A percentile compares a stretch with the other conserved stretches of the same genome.
These are phyloP conservation scores for Tetracladium marchalianum DNA, from an alignment of 495 filamentous ascomycete species.

Conservation along the genomic window DNA sequence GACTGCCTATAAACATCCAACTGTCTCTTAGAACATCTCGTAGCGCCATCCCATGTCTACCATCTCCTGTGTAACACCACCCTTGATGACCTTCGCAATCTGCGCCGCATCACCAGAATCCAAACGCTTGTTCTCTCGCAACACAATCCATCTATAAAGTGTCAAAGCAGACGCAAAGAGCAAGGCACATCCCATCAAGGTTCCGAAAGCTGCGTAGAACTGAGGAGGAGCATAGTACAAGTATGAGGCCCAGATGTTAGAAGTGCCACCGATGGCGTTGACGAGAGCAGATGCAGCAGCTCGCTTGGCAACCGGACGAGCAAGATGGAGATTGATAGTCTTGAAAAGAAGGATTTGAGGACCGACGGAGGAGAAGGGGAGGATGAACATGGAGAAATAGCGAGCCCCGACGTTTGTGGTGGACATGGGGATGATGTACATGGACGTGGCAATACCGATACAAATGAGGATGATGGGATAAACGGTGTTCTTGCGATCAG, in stretches of 20 bases:
- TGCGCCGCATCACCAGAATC: slow-evolving; percentile 24
- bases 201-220: slow-evolving; percentile 30
- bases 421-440: slow-evolving; percentile 17
- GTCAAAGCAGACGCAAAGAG: slow-evolving; percentile 24
- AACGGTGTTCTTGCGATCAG: slow-evolving; percentile 14
- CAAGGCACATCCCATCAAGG: slow-evolving; percentile 25
- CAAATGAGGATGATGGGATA: slow-evolving; percentile 12
- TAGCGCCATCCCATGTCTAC: slow-evolving; percentile 31
- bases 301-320: slow-evolving; percentile 12
- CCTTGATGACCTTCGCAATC: slow-evolving; percentile 26
- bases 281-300: slow-evolving; percentile 16
- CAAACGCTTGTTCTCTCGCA: slow-evolving; percentile 25
- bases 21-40: slow-evolving; percentile 27
- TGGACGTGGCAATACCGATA: slow-evolving; percentile 7
- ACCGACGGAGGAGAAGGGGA: slow-evolving; percentile 8
- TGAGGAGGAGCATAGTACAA: slow-evolving; percentile 26
- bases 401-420: slow-evolving; percentile 10
- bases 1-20: background rate
- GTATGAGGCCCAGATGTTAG: slow-evolving; percentile 32
- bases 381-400: slow-evolving; percentile 17
- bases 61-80: slow-evolving; percentile 32
- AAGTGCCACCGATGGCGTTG: slow-evolving; percentile 23
- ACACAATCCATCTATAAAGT: slow-evolving; percentile 27
- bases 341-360: slow-evolving; percentile 15
- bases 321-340: slow-evolving; percentile 10